Evolutionary conservation across 2,329 filamentous ascomycete genomes (phyloP), one percentile per base, ranked within the genome.

Genomic region (Cadophora malorum): DNA sequence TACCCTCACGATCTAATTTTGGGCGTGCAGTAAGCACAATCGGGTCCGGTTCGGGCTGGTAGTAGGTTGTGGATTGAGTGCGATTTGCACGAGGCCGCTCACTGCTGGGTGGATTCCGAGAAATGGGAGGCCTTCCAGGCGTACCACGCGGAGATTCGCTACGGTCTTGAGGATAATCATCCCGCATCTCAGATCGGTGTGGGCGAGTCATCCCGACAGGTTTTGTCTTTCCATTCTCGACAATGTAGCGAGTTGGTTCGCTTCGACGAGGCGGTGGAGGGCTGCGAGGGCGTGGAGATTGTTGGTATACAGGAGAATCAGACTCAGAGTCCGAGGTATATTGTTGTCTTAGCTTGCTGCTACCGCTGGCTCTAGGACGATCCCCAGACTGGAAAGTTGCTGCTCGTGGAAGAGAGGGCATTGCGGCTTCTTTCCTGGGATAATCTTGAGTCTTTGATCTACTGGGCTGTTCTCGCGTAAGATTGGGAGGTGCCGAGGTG

Each of bases 391-490:
- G 65, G 61, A 74, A 78, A 16, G 76, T 78, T 21, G 68, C 33
- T 55, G 76, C 73, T 63, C 77, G 71, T 45, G 74, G 53, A 9
- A 77, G 65, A n/a, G 71, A 38, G 35, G 77, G 75, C n/a, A 72
- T 45, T n/a, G 62, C 28, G 1, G 71, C 33, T 21, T 74, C 69
- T n/a, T 71, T 68, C 49, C 73, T 66, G 38, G 69, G 62, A 68
- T 75, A 75, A 14, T 75, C 70, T n/a, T 75, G 70, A 1, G 76
- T 76, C 64, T 76, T 75, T 9, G 77, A 75, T 60, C 77, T 75
- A 68, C 66, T 72, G 28, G 74, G 73, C 60, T 73, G 71, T 50
- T 74, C 70, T 58, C 75, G 67, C 16, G 58, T 28, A 6, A 70
- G 66, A 4, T 68, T 68, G 0, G 74, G 73, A 21, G 76, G 77